Percentiles rank a stretch among this genome's conserved stretches.
Conservation (phyloP, 2,329 filamentous ascomycete species). For the Alternaria triticina region DNA sequence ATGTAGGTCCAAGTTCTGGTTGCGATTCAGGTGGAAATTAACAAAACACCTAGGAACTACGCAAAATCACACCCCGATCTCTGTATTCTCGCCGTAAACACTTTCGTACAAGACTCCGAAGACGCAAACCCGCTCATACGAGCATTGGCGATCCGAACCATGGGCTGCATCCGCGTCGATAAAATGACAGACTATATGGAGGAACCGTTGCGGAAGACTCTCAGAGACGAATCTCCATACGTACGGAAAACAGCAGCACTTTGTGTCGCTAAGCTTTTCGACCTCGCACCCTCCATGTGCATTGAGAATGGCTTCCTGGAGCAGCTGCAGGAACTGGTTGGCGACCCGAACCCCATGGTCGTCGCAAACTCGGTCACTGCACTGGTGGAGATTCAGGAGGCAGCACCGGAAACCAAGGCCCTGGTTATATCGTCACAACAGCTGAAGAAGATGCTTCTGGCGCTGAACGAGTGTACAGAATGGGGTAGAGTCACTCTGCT, state of each 20-base stretch:
- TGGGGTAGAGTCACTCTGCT: conserved; percentile 97
- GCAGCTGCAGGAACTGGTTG: conserved; percentile 91
- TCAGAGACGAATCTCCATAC: conserved; percentile 96
- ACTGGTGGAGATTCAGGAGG: conserved; percentile 87
- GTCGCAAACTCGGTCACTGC: conserved; percentile 97
- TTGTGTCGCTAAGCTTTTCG: conserved; percentile 97
- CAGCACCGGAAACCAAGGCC: conserved; percentile 87
- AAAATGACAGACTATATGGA: conserved; percentile 99
- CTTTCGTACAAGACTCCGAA: conserved; percentile 98
- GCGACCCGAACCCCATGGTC: conserved; percentile 98
- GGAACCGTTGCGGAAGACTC: conserved; percentile 91
- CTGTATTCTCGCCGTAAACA: conserved; percentile 98
- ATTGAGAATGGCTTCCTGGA: conserved; percentile 97
- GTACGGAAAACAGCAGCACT: conserved; percentile 98
- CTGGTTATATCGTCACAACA: conserved; percentile 81
- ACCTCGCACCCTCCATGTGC: conserved; percentile 89
- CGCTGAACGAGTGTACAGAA: conserved; percentile 96
- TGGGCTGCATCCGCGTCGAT: conserved; percentile 97
- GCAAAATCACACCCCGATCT: conserved; percentile 98
- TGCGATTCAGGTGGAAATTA: conserved; percentile 1
- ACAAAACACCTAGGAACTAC: conserved; percentile 76
- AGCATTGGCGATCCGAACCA: conserved; percentile 93
- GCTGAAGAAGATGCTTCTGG: conserved; percentile 94
- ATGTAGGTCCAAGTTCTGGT: conserved; percentile 65
- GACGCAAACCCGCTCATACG: conserved; percentile 95